Evolutionary conservation across 148 eudicot species (phyloP).

Genomic region (Rhododendron simsii): DNA sequence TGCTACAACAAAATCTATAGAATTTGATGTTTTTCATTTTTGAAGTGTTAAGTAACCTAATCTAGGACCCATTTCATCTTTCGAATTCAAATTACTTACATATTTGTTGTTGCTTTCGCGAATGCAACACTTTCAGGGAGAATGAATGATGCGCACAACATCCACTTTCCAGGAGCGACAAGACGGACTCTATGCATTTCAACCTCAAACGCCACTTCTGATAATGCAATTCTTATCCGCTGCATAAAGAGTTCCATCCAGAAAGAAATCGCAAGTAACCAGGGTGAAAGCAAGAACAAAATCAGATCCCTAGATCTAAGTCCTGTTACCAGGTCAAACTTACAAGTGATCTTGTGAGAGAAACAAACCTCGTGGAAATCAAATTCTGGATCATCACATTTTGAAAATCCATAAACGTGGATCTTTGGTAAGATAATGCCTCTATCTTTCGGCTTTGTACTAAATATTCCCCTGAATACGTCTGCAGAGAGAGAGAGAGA

Average conservation of each 20-base stretch:
- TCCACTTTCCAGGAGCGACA: conserved; percentile 97
- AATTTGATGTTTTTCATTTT: background rate
- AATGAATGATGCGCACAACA: conserved; percentile 86
- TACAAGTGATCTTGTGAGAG: background rate
- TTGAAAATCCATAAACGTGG: conserved; percentile 91
- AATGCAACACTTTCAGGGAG: conserved; percentile 73
- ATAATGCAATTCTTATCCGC: conserved; percentile 69
- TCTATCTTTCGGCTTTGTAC: conserved; percentile 23
- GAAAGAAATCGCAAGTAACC: background rate
- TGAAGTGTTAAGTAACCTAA: background rate
- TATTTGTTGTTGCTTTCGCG: conserved; percentile 16
- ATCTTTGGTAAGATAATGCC: conserved; percentile 53
- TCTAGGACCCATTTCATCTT: background rate
- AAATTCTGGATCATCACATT: conserved; percentile 86
- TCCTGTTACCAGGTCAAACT: background rate
- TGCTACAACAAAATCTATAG: background rate
- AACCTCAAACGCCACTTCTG: conserved; percentile 67
- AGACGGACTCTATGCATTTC: conserved; percentile 74
- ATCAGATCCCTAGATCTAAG: background rate
- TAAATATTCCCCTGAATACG: conserved; percentile 70
- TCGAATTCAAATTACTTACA: conserved; percentile 6
- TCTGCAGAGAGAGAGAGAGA: conserved; percentile 29
- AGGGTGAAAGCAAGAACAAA: background rate
- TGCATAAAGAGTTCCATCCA: conserved; percentile 18
- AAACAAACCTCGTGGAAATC: conserved; percentile 73